Base-by-base conservation (phyloP, 1,284 basidiomycete species). In the Phellopilus nigrolimitatus region DNA sequence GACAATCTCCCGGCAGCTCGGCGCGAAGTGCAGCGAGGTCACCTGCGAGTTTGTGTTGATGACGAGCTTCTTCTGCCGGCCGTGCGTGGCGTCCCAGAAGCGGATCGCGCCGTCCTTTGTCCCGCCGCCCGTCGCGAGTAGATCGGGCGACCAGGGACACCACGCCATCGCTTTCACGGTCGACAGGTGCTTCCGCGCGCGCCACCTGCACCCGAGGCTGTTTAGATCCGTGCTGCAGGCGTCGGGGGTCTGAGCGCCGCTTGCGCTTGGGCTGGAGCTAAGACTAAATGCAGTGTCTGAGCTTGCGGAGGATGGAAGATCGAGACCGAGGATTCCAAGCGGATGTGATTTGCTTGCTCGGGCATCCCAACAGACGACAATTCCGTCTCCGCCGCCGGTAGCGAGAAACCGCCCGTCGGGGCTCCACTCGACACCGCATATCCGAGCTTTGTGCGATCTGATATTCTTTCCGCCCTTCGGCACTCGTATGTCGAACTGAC, bases 91-190 rank as follows among this genome's bases (percentile, higher is more conserved):
- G 24, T 49, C 44, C 54, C 54, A 56, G 44, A 52, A 52, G 10
- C 45, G 54, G 22, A 57, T 54, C 15, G 47, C 22, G 2, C 52
- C 49, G 33, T 51, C 56, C 39, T 51, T 45, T n/a, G 42, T 51
- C 42, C 42, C 52, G 49, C 93, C 92, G 4, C 92, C 95, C 0
- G 89, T 87, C 1, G 91, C 91, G 19, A 97, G 76, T 3, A 94
- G 70, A 58, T 85, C 88, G 0, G 80, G 72, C 60, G 91, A 84
- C 91, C 92, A 95, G 0, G 93, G 92, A 63, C 87, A 92, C 91
- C 94, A 98, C 0, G 89, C 82, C 30, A 97, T 70, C 0, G 91
- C 91, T 88, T 92, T 56, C 2, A 52, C 50, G 6, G 54, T 56
- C 7, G 54, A 52, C 7, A 40, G 21, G 37, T 55, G 54, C 34